A percentile compares a stretch with the other conserved stretches of the same genome.
phyloP scores from a whole-genome alignment of 257 asterid genomes.

The Datura wrightii region DNA sequence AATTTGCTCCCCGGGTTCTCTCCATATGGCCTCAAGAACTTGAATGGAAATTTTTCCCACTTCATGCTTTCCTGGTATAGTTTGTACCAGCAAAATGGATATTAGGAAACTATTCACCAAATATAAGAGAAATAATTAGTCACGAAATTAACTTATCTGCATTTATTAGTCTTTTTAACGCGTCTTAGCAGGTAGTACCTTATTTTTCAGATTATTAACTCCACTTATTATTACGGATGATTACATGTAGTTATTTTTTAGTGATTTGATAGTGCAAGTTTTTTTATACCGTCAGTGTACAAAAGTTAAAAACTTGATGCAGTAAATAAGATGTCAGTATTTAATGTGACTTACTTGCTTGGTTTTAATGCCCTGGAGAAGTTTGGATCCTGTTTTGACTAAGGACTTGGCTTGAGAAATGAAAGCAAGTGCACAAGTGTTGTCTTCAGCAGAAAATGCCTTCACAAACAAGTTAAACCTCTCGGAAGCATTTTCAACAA shows the following conservation, averaged over 20 bases:
- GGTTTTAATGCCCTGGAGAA: constrained; percentile 60
- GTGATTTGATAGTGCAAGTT: not conserved
- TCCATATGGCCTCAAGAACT: constrained; percentile 53
- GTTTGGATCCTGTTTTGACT: constrained; percentile 52
- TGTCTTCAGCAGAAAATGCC: constrained; percentile 72
- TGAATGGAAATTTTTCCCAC: constrained; percentile 70
- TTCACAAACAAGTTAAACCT: constrained; percentile 59
- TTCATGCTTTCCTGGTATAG: constrained; percentile 72
- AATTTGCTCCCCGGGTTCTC: constrained; percentile 56
- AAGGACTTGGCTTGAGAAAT: constrained; percentile 66
- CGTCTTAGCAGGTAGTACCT: not conserved
- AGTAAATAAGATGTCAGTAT: not conserved
- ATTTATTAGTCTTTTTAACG: not conserved
- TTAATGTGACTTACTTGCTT: constrained; percentile 61
- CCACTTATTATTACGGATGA: not conserved
- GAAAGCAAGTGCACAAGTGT: constrained; percentile 46
- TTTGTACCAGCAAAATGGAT: not conserved
- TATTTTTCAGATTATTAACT: not conserved
- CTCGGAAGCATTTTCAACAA: constrained; percentile 62
- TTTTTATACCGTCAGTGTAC: not conserved
- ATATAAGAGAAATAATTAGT: not conserved
- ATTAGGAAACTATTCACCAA: not conserved
- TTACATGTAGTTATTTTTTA: not conserved
- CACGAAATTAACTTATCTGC: not conserved
- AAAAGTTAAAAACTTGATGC: not conserved